Percentiles rank a stretch among this genome's conserved stretches.
These are phyloP conservation scores for Zygosaccharomyces pseudobailii DNA, from an alignment of 1,139 yeast species.

Conservation along the genomic window DNA sequence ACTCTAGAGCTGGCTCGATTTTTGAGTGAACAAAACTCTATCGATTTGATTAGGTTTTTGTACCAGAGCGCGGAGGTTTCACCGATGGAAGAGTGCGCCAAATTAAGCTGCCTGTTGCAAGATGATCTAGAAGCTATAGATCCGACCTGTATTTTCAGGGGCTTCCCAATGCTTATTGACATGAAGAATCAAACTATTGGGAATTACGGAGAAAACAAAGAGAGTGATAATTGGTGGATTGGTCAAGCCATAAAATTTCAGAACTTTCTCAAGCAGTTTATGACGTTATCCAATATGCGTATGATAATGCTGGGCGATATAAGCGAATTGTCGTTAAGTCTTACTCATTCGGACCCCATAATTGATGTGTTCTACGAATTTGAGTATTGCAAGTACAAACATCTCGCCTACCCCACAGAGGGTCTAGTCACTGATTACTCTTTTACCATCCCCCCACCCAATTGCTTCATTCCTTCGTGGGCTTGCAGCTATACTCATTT, in stretches of 20 bases:
- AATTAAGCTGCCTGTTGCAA: conserved; percentile 37
- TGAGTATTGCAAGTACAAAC: conserved; percentile 29
- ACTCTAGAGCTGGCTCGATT: conserved; percentile 35
- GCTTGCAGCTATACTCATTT: conserved; percentile 27
- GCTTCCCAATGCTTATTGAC: conserved; percentile 36
- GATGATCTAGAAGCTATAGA: conserved; percentile 31
- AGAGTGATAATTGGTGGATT: conserved; percentile 40
- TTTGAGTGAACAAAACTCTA: conserved; percentile 43
- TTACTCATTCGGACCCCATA: conserved; percentile 4
- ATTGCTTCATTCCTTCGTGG: conserved; percentile 34
- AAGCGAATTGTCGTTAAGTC: conserved; percentile 6
- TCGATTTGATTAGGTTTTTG: conserved; percentile 43
- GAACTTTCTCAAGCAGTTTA: conserved; percentile 28
- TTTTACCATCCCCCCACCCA: conserved; percentile 27
- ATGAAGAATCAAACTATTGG: conserved; percentile 23
- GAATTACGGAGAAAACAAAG: conserved; percentile 30
- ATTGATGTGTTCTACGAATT: conserved; percentile 38
- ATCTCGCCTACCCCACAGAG: conserved; percentile 1
- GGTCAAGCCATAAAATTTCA: conserved; percentile 36
- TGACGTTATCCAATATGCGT: conserved; percentile 34
- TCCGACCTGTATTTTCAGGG: conserved; percentile 40
- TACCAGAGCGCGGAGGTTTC: conserved; percentile 36
- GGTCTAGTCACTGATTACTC: not conserved
- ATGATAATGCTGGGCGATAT: conserved; percentile 34
- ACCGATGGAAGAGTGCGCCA: conserved; percentile 44